Evolutionary conservation across 2,329 filamentous ascomycete species (phyloP).

Genomic region (Pseudogymnoascus sp.): DNA sequence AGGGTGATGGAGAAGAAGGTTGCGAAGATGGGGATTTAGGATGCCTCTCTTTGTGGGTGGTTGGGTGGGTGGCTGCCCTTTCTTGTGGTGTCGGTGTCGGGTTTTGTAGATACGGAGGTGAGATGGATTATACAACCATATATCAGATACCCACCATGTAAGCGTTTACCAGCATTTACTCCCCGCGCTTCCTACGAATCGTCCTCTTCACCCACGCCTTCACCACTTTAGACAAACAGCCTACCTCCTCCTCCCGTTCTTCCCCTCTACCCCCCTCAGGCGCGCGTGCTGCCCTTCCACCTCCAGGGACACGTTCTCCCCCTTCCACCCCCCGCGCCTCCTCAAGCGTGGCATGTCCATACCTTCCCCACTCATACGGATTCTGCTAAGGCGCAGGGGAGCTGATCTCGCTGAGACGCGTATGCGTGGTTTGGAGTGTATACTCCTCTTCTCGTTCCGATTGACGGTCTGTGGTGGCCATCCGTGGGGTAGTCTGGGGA

Average conservation of each 20-base stretch:
- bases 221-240: not conserved
- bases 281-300: not conserved
- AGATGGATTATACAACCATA: not conserved
- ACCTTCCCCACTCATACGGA: not conserved
- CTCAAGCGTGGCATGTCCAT: not conserved
- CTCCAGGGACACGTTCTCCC: not conserved
- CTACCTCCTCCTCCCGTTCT: not conserved
- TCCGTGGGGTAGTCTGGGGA: not conserved
- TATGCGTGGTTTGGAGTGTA: not conserved
- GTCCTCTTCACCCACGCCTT: not conserved
- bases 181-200: not conserved
- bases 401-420: not conserved
- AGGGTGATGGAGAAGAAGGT: slow-evolving; percentile 52
- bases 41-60: not conserved
- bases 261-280: not conserved
- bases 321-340: not conserved
- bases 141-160: not conserved
- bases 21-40: slow-evolving; percentile 31
- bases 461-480: not conserved
- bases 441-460: not conserved
- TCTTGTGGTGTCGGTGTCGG: not conserved
- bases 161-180: not conserved
- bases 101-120: not conserved
- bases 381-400: not conserved
- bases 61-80: not conserved